Percentiles rank a stretch among this genome's conserved stretches.
Conservation (phyloP, 208 protist species). For the Trypanosoma avium region DNA sequence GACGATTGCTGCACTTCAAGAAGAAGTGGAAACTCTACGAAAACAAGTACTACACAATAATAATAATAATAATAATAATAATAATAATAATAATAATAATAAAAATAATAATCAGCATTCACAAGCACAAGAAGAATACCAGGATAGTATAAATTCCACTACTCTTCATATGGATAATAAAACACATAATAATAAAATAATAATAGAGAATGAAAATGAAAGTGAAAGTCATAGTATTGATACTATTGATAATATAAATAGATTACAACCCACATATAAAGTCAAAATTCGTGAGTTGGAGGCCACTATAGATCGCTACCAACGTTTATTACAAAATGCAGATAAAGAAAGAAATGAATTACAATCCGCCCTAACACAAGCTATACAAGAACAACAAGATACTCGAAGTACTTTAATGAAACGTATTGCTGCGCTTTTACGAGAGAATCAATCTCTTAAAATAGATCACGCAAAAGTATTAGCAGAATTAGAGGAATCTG, state of each 20-base stretch:
- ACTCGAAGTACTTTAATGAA: background rate
- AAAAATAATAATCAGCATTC: background rate
- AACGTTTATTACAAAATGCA: background rate
- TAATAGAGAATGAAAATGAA: no score
- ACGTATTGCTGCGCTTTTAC: background rate
- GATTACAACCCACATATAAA: no score
- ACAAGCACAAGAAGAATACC: background rate
- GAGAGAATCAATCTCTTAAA: background rate
- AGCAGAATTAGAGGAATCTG: background rate
- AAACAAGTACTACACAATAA: background rate
- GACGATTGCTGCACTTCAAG: slow-evolving; percentile 3
- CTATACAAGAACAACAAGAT: background rate
- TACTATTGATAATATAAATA: no score
- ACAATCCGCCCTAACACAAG: background rate
- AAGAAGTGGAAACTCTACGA: slow-evolving; percentile 1
- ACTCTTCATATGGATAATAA: background rate
- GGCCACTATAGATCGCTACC: slow-evolving; percentile 1
- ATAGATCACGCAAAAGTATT: background rate
- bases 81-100: background rate
- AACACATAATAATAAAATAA: no score
- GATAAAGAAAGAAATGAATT: background rate
- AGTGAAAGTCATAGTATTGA: no score
- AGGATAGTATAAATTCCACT: background rate
- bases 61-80: background rate
- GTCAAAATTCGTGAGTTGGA: no score